These are phyloP conservation scores for Margaritispora aquatica DNA, from an alignment of 495 filamentous ascomycete species.

Conservation along the genomic window DNA sequence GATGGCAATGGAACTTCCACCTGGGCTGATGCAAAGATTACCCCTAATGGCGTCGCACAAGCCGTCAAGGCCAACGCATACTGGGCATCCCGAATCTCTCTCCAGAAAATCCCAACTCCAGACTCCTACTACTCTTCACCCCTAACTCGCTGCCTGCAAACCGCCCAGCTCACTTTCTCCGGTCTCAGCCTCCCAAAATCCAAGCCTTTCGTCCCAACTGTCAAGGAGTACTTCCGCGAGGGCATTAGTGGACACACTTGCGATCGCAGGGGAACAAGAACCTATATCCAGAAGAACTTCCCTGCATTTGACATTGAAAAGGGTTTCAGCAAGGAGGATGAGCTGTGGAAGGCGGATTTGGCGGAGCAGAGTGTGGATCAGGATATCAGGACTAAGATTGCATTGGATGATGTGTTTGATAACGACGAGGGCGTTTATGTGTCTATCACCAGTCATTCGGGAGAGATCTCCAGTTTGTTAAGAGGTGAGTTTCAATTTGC, in stretches of 20 bases:
- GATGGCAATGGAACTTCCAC: constrained; percentile 58
- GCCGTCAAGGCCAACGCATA: constrained; percentile 54
- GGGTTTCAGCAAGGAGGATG: constrained; percentile 55
- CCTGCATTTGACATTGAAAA: constrained; percentile 55
- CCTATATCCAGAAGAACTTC: constrained; percentile 51
- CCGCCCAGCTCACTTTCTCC: constrained; percentile 55
- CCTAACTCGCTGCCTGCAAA: constrained; percentile 59
- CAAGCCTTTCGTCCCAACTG: constrained; percentile 48
- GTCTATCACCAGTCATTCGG: constrained; percentile 62
- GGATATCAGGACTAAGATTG: constrained; percentile 44
- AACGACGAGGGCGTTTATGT: constrained; percentile 52
- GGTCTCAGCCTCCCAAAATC: constrained; percentile 42
- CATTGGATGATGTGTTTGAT: constrained; percentile 59
- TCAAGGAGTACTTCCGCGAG: constrained; percentile 71
- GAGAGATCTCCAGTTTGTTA: constrained; percentile 54
- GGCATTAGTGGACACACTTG: constrained; percentile 70
- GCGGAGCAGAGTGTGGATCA: constrained; percentile 49
- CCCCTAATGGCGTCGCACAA: constrained; percentile 50
- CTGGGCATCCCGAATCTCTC: constrained; percentile 50
- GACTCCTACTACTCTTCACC: constrained; percentile 64
- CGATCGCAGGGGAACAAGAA: constrained; percentile 55
- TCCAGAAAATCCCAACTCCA: constrained; percentile 55
- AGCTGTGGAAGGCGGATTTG: constrained; percentile 49
- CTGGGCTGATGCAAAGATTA: constrained; percentile 69
- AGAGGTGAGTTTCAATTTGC: constrained; percentile 29